These are phyloP conservation scores for Kurtzmaniella quercitrusa DNA, from an alignment of 1,139 yeast species.

Conservation along the genomic window DNA sequence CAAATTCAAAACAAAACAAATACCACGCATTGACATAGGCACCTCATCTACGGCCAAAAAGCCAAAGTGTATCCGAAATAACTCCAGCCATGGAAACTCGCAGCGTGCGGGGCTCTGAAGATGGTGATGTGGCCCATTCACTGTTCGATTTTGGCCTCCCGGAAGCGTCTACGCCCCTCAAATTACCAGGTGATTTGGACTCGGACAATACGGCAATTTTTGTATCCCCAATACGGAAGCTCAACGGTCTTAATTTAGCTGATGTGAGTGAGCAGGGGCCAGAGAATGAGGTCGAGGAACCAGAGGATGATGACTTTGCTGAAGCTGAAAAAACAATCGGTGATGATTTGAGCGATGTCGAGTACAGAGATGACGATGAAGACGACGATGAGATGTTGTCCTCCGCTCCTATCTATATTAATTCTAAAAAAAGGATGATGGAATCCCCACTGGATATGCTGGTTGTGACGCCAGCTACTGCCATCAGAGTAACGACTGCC, in stretches of 20 bases:
- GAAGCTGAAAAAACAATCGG: constrained; percentile 9
- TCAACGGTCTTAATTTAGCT: constrained; percentile 27
- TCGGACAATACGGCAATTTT: constrained; percentile 13
- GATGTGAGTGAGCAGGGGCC: not conserved
- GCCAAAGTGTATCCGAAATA: not conserved
- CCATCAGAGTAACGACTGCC: constrained; percentile 7
- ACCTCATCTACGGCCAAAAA: not conserved
- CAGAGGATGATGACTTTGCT: constrained; percentile 12
- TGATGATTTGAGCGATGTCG: constrained; percentile 4
- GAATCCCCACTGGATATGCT: constrained; percentile 9
- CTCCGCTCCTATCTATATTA: constrained; percentile 8
- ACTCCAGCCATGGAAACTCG: not conserved
- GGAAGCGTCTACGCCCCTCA: constrained; percentile 36
- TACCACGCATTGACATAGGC: not conserved
- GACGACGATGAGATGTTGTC: constrained; percentile 2
- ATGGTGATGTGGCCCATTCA: constrained; percentile 16
- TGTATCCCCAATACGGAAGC: constrained; percentile 34
- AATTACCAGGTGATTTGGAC: constrained; percentile 5
- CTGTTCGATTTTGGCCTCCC: constrained; percentile 22
- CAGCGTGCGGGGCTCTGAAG: constrained; percentile 10
- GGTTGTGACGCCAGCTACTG: constrained; percentile 5
- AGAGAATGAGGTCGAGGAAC: constrained; percentile 8
- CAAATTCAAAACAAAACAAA: not conserved
- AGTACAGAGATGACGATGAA: constrained; percentile 5
- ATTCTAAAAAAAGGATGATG: constrained; percentile 7